phyloP scores from a whole-genome alignment of 2,329 filamentous ascomycete species.

The Juglanconis oblonga region DNA sequence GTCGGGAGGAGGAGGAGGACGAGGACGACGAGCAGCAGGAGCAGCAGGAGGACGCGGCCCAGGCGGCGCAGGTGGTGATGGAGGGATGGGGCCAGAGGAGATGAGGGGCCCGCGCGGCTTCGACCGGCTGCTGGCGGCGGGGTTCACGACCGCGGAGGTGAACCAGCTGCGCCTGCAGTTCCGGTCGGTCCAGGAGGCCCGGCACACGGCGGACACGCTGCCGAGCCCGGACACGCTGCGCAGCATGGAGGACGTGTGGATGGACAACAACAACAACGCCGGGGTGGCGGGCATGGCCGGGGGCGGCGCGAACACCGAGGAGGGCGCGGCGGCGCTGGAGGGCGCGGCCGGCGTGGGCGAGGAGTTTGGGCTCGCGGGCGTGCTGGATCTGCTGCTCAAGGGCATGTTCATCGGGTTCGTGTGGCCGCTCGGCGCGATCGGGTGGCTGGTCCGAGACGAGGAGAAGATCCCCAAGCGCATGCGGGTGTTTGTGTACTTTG shows the following conservation, averaged over 20 bases:
- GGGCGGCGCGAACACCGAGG: constrained; percentile 30
- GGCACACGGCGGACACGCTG: constrained; percentile 86
- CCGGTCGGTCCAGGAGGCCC: constrained; percentile 74
- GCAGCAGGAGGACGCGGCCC: neutral
- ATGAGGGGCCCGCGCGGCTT: constrained; percentile 71
- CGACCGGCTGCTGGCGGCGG: constrained; percentile 76
- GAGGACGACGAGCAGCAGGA: constrained; percentile 9
- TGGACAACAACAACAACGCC: constrained; percentile 61
- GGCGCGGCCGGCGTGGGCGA: constrained; percentile 51
- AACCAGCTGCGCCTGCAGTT: constrained; percentile 85
- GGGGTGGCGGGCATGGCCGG: constrained; percentile 34
- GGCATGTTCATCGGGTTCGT: constrained; percentile 92
- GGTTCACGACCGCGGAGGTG: constrained; percentile 81
- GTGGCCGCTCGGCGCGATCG: constrained; percentile 83
- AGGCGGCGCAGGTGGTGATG: constrained; percentile 21
- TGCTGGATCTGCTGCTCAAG: constrained; percentile 81
- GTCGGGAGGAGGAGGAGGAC: constrained; percentile 19
- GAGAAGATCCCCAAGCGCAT: constrained; percentile 82
- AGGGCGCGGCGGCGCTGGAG: constrained; percentile 28
- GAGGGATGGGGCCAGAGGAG: constrained; percentile 31
- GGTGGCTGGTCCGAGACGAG: constrained; percentile 83
- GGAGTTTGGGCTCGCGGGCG: constrained; percentile 44
- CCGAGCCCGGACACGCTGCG: constrained; percentile 74
- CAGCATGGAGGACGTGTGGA: constrained; percentile 83
- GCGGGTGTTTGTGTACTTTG: constrained; percentile 82